Conservation (phyloP, 129 eudicot genomes). For the Helichrysum umbraculigerum region DNA sequence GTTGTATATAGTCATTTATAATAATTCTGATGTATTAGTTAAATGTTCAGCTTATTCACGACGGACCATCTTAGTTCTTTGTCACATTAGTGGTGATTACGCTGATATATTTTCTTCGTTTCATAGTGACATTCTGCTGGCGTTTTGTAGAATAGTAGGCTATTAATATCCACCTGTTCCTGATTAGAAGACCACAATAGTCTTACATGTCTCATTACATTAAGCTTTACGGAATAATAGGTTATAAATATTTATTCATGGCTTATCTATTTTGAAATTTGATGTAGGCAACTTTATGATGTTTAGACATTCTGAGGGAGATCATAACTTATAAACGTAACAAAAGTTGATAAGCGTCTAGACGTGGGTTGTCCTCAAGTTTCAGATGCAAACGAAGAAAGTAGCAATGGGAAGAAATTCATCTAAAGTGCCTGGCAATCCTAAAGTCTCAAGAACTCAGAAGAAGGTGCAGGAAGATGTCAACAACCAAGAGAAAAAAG, state of each 20-base stretch:
- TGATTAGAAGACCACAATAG: neutral
- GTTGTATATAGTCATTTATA: neutral
- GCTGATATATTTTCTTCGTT: neutral
- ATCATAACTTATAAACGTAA: slow-evolving; percentile 8
- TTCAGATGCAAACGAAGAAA: slow-evolving; percentile 89
- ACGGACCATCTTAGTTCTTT: neutral
- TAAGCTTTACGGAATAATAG: neutral
- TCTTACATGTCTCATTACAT: slow-evolving; percentile 2
- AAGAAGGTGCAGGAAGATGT: slow-evolving; percentile 68
- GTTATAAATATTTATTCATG: neutral
- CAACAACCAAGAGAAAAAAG: slow-evolving; percentile 68
- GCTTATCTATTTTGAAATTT: neutral
- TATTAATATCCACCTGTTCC: neutral
- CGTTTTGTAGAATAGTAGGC: slow-evolving; percentile 8
- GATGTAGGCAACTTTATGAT: slow-evolving; percentile 19
- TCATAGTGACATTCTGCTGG: neutral
- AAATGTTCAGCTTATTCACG: neutral
- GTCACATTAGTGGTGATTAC: neutral
- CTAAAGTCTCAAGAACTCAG: slow-evolving; percentile 66
- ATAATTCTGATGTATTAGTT: slow-evolving; percentile 6
- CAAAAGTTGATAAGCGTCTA: slow-evolving; percentile 24
- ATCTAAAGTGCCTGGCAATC: slow-evolving; percentile 51
- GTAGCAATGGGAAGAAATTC: slow-evolving; percentile 60
- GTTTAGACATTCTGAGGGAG: slow-evolving; percentile 3
- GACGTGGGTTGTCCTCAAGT: slow-evolving; percentile 30